Evolutionary conservation across 192 early-diverging fungal genomes (phyloP).

Genomic region (Coemansia sp.): DNA sequence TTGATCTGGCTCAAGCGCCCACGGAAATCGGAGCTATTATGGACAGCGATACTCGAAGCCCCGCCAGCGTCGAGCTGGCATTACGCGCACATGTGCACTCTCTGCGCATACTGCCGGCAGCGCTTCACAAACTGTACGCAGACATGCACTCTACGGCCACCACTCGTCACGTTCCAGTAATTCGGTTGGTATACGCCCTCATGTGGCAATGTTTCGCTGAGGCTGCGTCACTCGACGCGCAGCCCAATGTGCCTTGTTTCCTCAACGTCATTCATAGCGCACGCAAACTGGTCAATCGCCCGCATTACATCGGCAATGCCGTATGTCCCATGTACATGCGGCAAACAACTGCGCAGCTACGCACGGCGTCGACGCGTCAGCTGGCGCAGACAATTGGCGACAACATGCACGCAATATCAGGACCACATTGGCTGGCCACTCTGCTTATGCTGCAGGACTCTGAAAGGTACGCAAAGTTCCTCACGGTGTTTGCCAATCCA

Average conservation of each 20-base stretch:
- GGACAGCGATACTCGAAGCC: constrained; percentile 13
- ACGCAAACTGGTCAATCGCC: constrained; percentile 19
- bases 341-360: neutral
- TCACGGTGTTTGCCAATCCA: constrained; percentile 39
- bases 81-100: constrained; percentile 24
- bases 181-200: constrained; percentile 42
- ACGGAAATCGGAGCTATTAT: constrained; percentile 9
- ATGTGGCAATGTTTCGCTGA: constrained; percentile 42
- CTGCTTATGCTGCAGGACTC: constrained; percentile 20
- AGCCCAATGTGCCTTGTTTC: neutral
- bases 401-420: constrained; percentile 22
- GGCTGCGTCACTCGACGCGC: neutral
- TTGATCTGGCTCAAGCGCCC: neutral
- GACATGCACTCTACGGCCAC: neutral
- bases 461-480: constrained; percentile 23
- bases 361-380: neutral
- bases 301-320: constrained; percentile 36
- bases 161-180: constrained; percentile 10
- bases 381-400: constrained; percentile 22
- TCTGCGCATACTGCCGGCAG: constrained; percentile 20
- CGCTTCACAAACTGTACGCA: constrained; percentile 11
- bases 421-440: constrained; percentile 26
- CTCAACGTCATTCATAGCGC: constrained; percentile 37
- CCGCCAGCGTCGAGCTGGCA: constrained; percentile 20
- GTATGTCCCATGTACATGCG: constrained; percentile 41